phyloP scores from a whole-genome alignment of 352 stramenopile species.

The Thalassiosira delicatula region DNA sequence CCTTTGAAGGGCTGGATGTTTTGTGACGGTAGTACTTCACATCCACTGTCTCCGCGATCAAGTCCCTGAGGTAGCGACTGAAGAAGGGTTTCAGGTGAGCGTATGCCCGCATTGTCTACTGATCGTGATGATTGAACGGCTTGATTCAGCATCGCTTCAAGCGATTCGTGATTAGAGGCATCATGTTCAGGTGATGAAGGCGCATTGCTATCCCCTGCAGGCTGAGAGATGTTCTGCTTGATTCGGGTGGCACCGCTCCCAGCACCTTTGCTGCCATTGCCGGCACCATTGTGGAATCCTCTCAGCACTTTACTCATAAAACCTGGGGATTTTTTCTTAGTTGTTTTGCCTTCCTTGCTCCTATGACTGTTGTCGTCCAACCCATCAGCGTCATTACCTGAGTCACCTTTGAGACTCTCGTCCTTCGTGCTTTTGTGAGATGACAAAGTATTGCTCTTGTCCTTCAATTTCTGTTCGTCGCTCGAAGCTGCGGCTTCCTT shows the following conservation, averaged over 20 bases:
- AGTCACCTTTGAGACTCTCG: not conserved
- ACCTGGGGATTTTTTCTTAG: conserved; percentile 44
- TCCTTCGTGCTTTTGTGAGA: not conserved
- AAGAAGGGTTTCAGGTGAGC: conserved; percentile 56
- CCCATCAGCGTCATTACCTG: not conserved
- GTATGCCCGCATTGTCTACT: conserved; percentile 64
- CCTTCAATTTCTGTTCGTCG: conserved; percentile 8
- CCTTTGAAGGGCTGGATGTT: conserved; percentile 68
- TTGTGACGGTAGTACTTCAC: conserved; percentile 78
- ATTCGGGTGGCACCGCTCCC: not conserved
- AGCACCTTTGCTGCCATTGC: not conserved
- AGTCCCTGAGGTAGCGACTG: conserved; percentile 71
- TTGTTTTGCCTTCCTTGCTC: not conserved
- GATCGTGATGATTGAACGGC: conserved; percentile 58
- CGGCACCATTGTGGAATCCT: conserved; percentile 17
- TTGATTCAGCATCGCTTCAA: conserved; percentile 74
- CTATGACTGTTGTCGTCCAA: not conserved
- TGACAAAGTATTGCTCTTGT: conserved; percentile 3
- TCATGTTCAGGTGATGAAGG: conserved; percentile 62
- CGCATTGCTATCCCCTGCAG: conserved; percentile 22
- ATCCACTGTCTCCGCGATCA: conserved; percentile 61
- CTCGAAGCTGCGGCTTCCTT: conserved; percentile 12
- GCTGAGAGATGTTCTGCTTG: conserved; percentile 23
- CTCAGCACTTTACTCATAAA: conserved; percentile 50
- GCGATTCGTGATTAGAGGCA: conserved; percentile 60